Evolutionary conservation across 2,329 filamentous ascomycete species (phyloP), one percentile per base, ranked within the genome.

Genomic region (Ascosphaera apis): DNA sequence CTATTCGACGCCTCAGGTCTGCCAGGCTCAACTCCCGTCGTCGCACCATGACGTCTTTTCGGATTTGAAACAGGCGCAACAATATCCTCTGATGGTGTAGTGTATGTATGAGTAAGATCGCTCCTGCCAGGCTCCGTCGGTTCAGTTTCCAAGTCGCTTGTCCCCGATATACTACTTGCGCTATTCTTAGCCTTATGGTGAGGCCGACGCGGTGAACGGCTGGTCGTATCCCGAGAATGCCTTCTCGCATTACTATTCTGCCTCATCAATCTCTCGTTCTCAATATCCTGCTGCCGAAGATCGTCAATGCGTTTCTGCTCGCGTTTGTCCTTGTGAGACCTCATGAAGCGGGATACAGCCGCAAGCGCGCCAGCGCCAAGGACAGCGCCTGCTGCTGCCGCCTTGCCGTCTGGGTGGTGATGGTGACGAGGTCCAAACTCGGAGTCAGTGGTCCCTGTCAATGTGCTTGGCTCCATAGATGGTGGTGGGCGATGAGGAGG

Each of bases 331-430:
- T 62, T 50, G 44, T 70, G 55, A 52, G 72, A 63, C 44, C 66
- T 69, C 51, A 77, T 63, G 50, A 69, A 68, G 55, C 67, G 74
- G 31, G 55, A 54, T 21, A 63, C 36, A 3, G 57, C 56, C 4
- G 69, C 67, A 34, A 83, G 56, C 59, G 75, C 78, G 6, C 76
- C 77, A 23, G 76, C 58, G 2, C 76, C 76, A 17, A 80, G 53
- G 2, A 72, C 62, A 6, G 67, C 72, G 35, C 75, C 69, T 15
- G 62, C 65, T n/a, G 63, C 53, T 37, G 55, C 60, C 16, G 50
- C 55, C 33, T 53, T 52, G 23, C 53, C 52, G 42, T 60, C 56
- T 11, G 52, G 45, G 38, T 48, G 51, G 13, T 44, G 51, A 18
- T 46, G 48, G 25, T 48, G 47, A 40, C 52, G 53, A 16, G 52